Evolutionary conservation across 2,329 filamentous ascomycete genomes (phyloP), one percentile per base, ranked within the genome.

Genomic region (Magnaporthiopsis poae): DNA sequence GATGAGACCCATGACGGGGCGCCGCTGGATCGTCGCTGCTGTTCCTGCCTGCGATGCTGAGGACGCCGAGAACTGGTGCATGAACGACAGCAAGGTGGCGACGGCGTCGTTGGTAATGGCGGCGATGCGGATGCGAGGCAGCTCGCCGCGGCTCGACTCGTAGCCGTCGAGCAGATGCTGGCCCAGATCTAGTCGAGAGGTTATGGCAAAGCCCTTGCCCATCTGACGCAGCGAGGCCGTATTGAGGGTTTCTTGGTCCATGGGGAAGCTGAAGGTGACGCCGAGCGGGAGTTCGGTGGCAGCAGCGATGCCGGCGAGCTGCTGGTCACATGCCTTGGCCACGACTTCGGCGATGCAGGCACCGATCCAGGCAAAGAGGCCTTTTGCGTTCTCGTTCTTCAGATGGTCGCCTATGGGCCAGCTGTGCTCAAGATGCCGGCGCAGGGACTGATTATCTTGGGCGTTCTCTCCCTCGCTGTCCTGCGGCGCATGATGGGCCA

Each of bases 71-170:
- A 88, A 87, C 66, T 87, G 84, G 75, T 92, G 92, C 39, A 91
- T 87, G 70, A 92, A 87, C 0, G 90, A 92, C 52, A 91, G 86
- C 31, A 94, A 81, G 0, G 90, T 94, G 7, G 91, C 89, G 56
- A 94, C 90, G 0, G 91, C 86, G 72, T 95, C 91, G 72, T 94
- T 95, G 56, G 90, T 86, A 69, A 95, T 93, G 64, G 90, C 91
- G 11, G 86, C 84, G 65, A 94, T 88, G 68, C 83, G 84, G 69
- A 95, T 84, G 15, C 80, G 82, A 0, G 90, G 91, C 29, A 92
- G 77, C 15, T 77, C 74, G 0, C 75, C 69, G 52, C 79, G 78
- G n/a, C 82, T 77, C 46, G 79, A 78, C 61, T 82, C 78, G 71
- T 90, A 90, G 0, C 87, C 88, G 46, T 79, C 76, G 12, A 83